A percentile compares a stretch with the other conserved stretches of the same genome.
Conservation (phyloP, 108 stramenopile genomes). For the Conticribra weissflogii region DNA sequence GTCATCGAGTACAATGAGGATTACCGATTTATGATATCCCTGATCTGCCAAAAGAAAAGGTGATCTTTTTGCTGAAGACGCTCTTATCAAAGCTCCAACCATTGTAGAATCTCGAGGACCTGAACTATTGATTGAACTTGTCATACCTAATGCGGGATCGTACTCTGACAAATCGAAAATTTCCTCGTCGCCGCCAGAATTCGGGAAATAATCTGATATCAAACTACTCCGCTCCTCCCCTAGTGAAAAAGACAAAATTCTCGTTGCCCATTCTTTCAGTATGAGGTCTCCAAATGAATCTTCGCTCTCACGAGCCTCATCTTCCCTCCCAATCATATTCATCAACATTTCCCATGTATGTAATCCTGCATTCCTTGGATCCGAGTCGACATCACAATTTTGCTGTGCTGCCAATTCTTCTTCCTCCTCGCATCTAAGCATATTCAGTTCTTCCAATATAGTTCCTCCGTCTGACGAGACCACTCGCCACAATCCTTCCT, state of each 20-base stretch:
- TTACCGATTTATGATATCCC: slow-evolving; percentile 62
- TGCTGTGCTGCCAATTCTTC: slow-evolving; percentile 14
- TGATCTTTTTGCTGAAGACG: slow-evolving; percentile 57
- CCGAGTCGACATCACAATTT: slow-evolving; percentile 42
- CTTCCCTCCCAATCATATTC: slow-evolving; percentile 41
- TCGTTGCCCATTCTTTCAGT: slow-evolving; percentile 49
- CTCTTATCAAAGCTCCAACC: slow-evolving; percentile 61
- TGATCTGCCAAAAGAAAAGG: slow-evolving; percentile 63
- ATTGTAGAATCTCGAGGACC: background rate
- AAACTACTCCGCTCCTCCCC: slow-evolving; percentile 24
- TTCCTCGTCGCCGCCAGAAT: slow-evolving; percentile 10
- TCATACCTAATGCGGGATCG: slow-evolving; percentile 40
- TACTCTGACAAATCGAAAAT: slow-evolving; percentile 30
- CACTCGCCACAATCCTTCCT: slow-evolving; percentile 42
- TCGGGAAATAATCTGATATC: slow-evolving; percentile 11
- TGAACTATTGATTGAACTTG: slow-evolving; percentile 5
- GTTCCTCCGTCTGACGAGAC: slow-evolving; percentile 36
- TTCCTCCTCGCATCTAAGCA: slow-evolving; percentile 46
- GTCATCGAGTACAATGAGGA: slow-evolving; percentile 59
- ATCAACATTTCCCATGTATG: slow-evolving; percentile 57
- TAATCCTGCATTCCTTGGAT: slow-evolving; percentile 43
- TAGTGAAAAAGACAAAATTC: slow-evolving; percentile 21
- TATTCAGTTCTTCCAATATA: slow-evolving; percentile 45
- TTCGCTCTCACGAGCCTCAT: slow-evolving; percentile 24
- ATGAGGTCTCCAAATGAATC: slow-evolving; percentile 49